These are phyloP conservation scores for Poa pratensis DNA, from an alignment of 176 grass and related monocot genomes.

Conservation along the genomic window DNA sequence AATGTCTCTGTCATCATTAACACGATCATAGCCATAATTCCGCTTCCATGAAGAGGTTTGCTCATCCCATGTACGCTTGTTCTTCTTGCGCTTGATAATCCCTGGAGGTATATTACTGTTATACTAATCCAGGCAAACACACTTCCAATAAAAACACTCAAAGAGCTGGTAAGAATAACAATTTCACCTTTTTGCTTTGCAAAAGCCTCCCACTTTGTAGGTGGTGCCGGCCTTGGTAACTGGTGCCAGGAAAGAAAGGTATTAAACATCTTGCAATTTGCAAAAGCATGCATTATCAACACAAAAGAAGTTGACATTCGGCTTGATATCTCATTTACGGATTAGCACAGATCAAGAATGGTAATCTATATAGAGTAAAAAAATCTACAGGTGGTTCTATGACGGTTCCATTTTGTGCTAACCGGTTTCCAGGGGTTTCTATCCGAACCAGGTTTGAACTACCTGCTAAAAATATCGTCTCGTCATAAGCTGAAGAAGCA, in stretches of 20 bases:
- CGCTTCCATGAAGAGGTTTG: slow-evolving; percentile 85
- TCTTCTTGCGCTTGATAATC: slow-evolving; percentile 78
- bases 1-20: slow-evolving; percentile 93
- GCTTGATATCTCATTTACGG: background rate
- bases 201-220: slow-evolving; percentile 93
- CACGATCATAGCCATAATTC: slow-evolving; percentile 86
- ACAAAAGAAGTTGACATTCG: background rate
- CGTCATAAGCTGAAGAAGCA: background rate
- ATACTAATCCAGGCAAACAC: background rate
- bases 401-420: no score
- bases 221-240: slow-evolving; percentile 83
- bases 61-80: slow-evolving; percentile 88
- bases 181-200: slow-evolving; percentile 73
- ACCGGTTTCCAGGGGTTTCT: no score
- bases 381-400: no score
- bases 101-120: slow-evolving; percentile 39
- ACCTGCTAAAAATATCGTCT: no score
- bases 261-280: background rate
- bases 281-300: background rate
- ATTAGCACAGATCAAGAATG: background rate
- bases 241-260: slow-evolving; percentile 26
- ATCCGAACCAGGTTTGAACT: no score
- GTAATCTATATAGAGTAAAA: no score
- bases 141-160: background rate
- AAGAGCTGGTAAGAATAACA: background rate